Evolutionary conservation across 257 asterid genomes (phyloP), one percentile per base, ranked within the genome.

Genomic region (Scutellaria baicalensis): DNA sequence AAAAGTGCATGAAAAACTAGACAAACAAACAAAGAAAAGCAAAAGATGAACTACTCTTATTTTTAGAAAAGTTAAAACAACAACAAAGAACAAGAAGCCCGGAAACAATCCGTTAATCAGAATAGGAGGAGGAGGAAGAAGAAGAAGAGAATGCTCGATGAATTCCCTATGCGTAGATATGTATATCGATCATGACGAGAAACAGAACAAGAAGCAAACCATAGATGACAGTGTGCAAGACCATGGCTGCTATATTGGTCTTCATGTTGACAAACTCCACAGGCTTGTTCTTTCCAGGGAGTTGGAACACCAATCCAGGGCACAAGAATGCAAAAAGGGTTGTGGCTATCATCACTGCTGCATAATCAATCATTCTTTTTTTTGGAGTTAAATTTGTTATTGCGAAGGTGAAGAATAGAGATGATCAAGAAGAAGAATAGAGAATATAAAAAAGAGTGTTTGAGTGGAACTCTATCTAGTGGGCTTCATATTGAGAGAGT

Each of bases 221-320:
- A 44, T 86, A 89, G 38, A 89, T 56, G 17, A 90, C 72, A 13
- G 97, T 59, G 65, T 89, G 96, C 56, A 88, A 56, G 31, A 84
- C 9, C 59, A 92, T 81, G 16, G 97, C 85, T 0, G 89, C 64
- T 0, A 75, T 9, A 42, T 84, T 89, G 6, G 98, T 88, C 82
- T 84, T 92, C 95, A 89, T 86, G 85, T 83, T 88, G 64, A 86
- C 76, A 75, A 89, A 89, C 4, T 83, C 98, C 2, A 88, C 82
- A 0, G 91, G 84, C 58, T 73, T 69, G 1, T 84, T 76, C 80
- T 86, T 92, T 27, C 91, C 98, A 0, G 96, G 98, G 33, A 92
- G 80, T 82, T 89, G 96, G 74, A 92, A 66, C 49, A 92, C 66
- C 39, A 89, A 39, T 38, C 98, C 96, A 0, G 96, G 98, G 6